Evolutionary conservation across 1,139 yeast genomes (phyloP).

Genomic region (Geotrichum aggregatum): DNA sequence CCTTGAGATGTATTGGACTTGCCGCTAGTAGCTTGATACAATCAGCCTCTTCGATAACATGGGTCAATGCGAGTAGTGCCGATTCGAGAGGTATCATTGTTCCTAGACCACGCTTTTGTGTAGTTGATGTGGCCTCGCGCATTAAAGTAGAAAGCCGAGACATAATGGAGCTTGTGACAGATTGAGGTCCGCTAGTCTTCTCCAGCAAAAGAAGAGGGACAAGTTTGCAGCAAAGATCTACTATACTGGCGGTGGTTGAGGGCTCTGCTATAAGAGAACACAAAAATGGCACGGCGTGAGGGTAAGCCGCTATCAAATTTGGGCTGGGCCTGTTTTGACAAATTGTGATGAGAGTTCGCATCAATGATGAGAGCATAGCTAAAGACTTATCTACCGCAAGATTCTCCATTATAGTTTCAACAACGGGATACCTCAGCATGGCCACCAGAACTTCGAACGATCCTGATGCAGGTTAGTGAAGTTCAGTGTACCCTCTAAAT

Average conservation of each 20-base stretch:
- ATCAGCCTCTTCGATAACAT: constrained; percentile 25
- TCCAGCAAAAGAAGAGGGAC: constrained; percentile 29
- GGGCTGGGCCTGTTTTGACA: constrained; percentile 28
- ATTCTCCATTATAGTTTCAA: constrained; percentile 26
- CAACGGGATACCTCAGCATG: constrained; percentile 27
- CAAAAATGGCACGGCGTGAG: constrained; percentile 27
- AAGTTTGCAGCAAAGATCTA: constrained; percentile 29
- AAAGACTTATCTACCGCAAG: constrained; percentile 22
- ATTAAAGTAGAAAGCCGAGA: constrained; percentile 24
- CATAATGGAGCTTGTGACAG: constrained; percentile 24
- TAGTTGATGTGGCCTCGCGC: not conserved
- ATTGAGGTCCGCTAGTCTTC: constrained; percentile 20
- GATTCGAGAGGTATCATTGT: constrained; percentile 26
- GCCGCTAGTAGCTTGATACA: constrained; percentile 17
- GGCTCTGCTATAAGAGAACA: constrained; percentile 24
- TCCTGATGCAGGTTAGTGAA: constrained; percentile 16
- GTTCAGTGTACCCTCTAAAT: not conserved
- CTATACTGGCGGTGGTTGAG: constrained; percentile 23
- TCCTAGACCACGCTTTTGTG: not conserved
- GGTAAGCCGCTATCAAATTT: constrained; percentile 26
- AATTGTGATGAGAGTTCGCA: constrained; percentile 31
- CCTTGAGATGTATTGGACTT: constrained; percentile 14
- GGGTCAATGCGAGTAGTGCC: constrained; percentile 33
- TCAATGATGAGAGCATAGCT: constrained; percentile 26
- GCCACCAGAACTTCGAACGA: constrained; percentile 27